A percentile compares a stretch with the other conserved stretches of the same genome.
Conservation (phyloP, 1,139 yeast species). For the Lodderomyces beijingensis region DNA sequence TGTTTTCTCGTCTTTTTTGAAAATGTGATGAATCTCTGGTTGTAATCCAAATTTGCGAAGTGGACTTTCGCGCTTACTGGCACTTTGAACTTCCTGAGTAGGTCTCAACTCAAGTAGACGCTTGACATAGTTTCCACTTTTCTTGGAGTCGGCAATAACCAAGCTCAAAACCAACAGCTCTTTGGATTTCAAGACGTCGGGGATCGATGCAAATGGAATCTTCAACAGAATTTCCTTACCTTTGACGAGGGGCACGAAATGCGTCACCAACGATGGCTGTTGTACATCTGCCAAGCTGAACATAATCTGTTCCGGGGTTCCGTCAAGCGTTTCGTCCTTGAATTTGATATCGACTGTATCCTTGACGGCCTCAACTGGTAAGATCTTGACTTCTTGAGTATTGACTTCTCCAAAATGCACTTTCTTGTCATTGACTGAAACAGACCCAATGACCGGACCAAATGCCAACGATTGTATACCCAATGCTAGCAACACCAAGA, state of each 20-base stretch:
- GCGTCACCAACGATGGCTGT: slow-evolving; percentile 21
- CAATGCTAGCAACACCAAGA: slow-evolving; percentile 7
- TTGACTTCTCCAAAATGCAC: slow-evolving; percentile 33
- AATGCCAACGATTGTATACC: slow-evolving; percentile 18
- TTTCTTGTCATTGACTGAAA: slow-evolving; percentile 22
- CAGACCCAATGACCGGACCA: slow-evolving; percentile 24
- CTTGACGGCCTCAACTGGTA: slow-evolving; percentile 28
- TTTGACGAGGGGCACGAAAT: slow-evolving; percentile 23
- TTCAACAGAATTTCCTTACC: slow-evolving; percentile 19
- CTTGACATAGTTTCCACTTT: slow-evolving; percentile 21
- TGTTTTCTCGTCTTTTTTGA: slow-evolving; percentile 53
- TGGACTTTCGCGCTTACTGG: slow-evolving; percentile 26
- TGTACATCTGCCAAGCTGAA: slow-evolving; percentile 22
- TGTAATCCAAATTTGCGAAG: slow-evolving; percentile 39
- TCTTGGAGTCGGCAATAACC: slow-evolving; percentile 27
- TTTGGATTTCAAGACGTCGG: slow-evolving; percentile 35
- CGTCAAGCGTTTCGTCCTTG: slow-evolving; percentile 14
- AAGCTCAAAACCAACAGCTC: slow-evolving; percentile 28
- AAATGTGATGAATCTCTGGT: slow-evolving; percentile 70
- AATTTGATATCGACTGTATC: slow-evolving; percentile 31
- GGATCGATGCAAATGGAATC: slow-evolving; percentile 31
- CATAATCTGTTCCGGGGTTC: slow-evolving; percentile 25
- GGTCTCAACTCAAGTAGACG: slow-evolving; percentile 34
- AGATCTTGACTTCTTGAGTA: slow-evolving; percentile 32
- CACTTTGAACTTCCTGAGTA: slow-evolving; percentile 22